Conservation (phyloP, 176 grass and related monocot genomes). For the Stipa capillata region DNA sequence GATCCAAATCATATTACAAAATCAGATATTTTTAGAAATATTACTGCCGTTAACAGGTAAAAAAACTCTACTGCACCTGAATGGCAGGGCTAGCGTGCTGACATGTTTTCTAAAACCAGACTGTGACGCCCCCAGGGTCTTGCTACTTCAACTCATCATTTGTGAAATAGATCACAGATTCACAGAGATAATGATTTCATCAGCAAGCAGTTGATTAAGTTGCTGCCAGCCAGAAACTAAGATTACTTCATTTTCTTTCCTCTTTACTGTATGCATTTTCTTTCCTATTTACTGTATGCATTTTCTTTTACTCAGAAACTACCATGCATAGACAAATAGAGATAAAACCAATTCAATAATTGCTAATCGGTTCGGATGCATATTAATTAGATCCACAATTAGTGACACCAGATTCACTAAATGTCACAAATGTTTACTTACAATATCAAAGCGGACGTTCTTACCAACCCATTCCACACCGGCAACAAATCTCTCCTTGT, state of each 20-base stretch:
- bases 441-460: slow-evolving; percentile 93
- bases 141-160: background rate
- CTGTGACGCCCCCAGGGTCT: background rate
- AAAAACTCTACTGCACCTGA: background rate
- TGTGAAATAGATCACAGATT: background rate
- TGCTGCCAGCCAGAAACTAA: background rate
- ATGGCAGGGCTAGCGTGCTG: background rate
- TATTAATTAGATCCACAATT: background rate
- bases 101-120: background rate
- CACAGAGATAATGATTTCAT: background rate
- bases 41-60: no score
- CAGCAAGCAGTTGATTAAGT: slow-evolving; percentile 4
- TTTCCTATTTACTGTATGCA: background rate
- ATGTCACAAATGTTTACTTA: slow-evolving; percentile 47
- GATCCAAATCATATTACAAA: no score
- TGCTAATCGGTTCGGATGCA: background rate
- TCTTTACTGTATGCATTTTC: no score
- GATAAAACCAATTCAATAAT: no score
- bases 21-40: no score
- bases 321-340: background rate
- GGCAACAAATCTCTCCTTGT: slow-evolving; percentile 64
- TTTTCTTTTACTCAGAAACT: background rate
- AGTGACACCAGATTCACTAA: slow-evolving; percentile 27
- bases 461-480: slow-evolving; percentile 85
- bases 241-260: background rate